Evolutionary conservation across 2,329 filamentous ascomycete genomes (phyloP).

Genomic region (Zelopaecilomyces penicillatus): DNA sequence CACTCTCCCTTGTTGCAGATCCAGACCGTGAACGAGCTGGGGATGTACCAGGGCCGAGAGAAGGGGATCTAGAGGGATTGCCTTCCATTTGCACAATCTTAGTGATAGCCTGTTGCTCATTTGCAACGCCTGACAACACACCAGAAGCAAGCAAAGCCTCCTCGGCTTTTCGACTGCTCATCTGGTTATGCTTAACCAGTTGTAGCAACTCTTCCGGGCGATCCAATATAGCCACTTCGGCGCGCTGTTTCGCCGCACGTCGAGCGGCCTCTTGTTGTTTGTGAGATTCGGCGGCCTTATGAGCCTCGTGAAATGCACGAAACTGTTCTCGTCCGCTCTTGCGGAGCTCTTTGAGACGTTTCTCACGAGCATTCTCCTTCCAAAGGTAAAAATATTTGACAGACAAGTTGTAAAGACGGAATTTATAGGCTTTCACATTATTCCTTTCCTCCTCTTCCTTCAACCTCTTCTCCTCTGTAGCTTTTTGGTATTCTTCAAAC

Average conservation of each 20-base stretch:
- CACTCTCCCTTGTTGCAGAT: slow-evolving; percentile 14
- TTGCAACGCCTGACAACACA: slow-evolving; percentile 30
- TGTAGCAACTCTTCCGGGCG: slow-evolving; percentile 27
- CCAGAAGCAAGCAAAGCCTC: slow-evolving; percentile 34
- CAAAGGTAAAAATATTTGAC: slow-evolving; percentile 51
- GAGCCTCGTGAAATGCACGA: slow-evolving; percentile 35
- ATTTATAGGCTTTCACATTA: slow-evolving; percentile 39
- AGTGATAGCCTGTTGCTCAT: slow-evolving; percentile 28
- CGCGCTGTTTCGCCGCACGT: slow-evolving; percentile 16
- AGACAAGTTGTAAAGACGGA: slow-evolving; percentile 39
- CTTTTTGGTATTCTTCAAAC: slow-evolving; percentile 31
- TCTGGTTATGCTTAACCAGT: slow-evolving; percentile 23
- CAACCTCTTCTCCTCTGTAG: slow-evolving; percentile 32
- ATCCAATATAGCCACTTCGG: slow-evolving; percentile 20
- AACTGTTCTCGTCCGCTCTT: slow-evolving; percentile 43
- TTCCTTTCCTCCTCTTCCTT: slow-evolving; percentile 41
- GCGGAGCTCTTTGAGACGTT: slow-evolving; percentile 41
- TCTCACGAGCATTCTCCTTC: slow-evolving; percentile 40
- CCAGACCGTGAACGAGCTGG: slow-evolving; percentile 11
- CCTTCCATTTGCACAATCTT: slow-evolving; percentile 26
- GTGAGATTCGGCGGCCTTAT: slow-evolving; percentile 23
- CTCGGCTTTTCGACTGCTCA: slow-evolving; percentile 23
- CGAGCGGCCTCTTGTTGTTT: slow-evolving; percentile 27
- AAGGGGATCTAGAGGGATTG: slow-evolving; percentile 12
- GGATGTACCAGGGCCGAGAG: slow-evolving; percentile 10